Conservation (phyloP, 2,329 filamentous ascomycete species). For the Alternaria longipes region DNA sequence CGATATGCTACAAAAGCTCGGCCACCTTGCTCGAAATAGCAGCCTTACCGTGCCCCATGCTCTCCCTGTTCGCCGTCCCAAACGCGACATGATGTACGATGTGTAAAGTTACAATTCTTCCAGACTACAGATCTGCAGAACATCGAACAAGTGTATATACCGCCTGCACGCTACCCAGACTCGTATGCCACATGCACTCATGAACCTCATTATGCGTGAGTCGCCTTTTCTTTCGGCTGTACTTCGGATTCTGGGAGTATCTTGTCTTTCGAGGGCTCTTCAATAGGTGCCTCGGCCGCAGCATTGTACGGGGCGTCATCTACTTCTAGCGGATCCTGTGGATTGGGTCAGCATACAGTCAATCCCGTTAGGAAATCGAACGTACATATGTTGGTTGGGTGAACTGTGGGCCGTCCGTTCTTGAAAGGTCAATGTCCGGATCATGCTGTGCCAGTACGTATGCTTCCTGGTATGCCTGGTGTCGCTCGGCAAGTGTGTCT, state of each 20-base stretch:
- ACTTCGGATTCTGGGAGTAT: constrained; percentile 7
- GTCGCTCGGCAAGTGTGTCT: constrained; percentile 85
- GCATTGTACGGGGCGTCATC: constrained; percentile 20
- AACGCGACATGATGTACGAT: not conserved
- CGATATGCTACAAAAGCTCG: constrained; percentile 10
- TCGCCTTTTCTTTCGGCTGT: constrained; percentile 26
- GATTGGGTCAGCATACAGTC: constrained; percentile 12
- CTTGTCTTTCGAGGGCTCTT: constrained; percentile 11
- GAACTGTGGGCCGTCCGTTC: constrained; percentile 38
- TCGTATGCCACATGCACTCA: not conserved
- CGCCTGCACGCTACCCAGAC: not conserved
- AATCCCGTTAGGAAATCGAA: not conserved
- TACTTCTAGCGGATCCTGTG: constrained; percentile 32
- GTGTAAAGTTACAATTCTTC: not conserved
- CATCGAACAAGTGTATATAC: not conserved
- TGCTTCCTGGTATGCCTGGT: constrained; percentile 86
- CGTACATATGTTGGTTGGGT: constrained; percentile 38
- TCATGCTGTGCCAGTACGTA: constrained; percentile 68
- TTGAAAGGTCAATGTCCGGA: constrained; percentile 38
- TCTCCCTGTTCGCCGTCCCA: not conserved
- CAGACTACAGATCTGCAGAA: not conserved
- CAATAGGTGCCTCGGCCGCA: constrained; percentile 4
- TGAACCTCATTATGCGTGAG: constrained; percentile 15
- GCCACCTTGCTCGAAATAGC: not conserved
- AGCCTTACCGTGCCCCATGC: not conserved